These are phyloP conservation scores for Trypanosoma brucei DNA, from an alignment of 208 protist species.

Conservation along the genomic window DNA sequence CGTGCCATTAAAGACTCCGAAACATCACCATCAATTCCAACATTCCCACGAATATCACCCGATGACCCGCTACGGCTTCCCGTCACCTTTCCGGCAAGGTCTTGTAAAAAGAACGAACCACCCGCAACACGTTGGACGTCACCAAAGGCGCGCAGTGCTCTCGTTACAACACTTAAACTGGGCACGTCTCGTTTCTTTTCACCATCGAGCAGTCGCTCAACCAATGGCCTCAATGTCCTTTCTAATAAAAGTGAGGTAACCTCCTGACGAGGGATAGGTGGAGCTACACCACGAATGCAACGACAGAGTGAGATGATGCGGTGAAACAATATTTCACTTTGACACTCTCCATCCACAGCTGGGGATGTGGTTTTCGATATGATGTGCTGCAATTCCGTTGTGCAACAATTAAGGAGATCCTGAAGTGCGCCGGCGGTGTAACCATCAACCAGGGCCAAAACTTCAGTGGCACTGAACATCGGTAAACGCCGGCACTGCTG, in stretches of 20 bases:
- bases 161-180: neutral
- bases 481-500: neutral
- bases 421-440: conserved; percentile 14
- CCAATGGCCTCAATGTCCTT: conserved; percentile 9
- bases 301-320: neutral
- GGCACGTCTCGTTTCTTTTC: neutral
- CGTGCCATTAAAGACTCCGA: neutral
- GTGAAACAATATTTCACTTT: neutral
- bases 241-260: conserved; percentile 17
- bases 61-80: neutral
- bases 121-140: neutral
- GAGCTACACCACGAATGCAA: conserved; percentile 8
- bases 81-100: neutral
- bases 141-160: neutral
- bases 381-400: conserved; percentile 12
- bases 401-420: conserved; percentile 12
- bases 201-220: conserved; percentile 12
- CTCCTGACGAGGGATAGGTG: conserved; percentile 2
- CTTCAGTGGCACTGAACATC: conserved; percentile 4
- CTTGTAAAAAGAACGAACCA: neutral
- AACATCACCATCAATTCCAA: neutral
- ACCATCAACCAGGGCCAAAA: conserved; percentile 8
- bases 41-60: neutral
- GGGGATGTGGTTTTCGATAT: conserved; percentile 6
- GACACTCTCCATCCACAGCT: neutral